A percentile compares a stretch with the other conserved stretches of the same genome.
Evolutionary conservation across 106 monocot genomes (phyloP).

Genomic region (Dendrobium catenatum): DNA sequence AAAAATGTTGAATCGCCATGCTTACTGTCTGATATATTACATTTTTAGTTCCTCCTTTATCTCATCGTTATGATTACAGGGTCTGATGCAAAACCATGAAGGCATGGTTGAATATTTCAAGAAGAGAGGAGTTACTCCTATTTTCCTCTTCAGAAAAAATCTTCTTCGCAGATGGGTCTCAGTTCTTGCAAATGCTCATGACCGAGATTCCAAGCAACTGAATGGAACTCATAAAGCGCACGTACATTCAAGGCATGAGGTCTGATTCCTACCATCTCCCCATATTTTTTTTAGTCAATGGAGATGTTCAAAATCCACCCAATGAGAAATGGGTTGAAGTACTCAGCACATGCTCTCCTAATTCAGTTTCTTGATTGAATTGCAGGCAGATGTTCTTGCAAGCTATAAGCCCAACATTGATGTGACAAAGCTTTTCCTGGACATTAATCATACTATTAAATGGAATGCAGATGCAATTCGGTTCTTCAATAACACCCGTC

Average conservation of each 20-base stretch:
- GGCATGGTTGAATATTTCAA: constrained; percentile 53
- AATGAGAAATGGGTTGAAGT: background rate
- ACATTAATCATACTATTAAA: constrained; percentile 36
- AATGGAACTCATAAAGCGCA: constrained; percentile 72
- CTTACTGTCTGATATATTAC: background rate
- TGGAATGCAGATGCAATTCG: constrained; percentile 43
- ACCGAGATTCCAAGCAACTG: constrained; percentile 34
- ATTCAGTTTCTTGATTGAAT: background rate
- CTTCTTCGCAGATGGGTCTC: constrained; percentile 37
- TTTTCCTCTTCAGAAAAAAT: constrained; percentile 41
- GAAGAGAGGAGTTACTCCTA: constrained; percentile 42
- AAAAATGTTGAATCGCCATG: too few relatives aligned
- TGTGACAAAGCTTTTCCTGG: constrained; percentile 27
- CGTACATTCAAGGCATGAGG: constrained; percentile 59
- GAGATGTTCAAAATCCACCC: background rate
- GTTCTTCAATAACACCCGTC: constrained; percentile 64
- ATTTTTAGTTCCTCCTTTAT: background rate
- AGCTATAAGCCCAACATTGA: constrained; percentile 63
- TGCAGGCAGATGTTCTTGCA: constrained; percentile 78
- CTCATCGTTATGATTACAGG: constrained; percentile 23
- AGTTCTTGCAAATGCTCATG: constrained; percentile 47
- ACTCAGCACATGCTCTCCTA: background rate
- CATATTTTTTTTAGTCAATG: background rate
- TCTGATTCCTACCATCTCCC: constrained; percentile 1
- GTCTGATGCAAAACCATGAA: constrained; percentile 38